Evolutionary conservation across 2,329 filamentous ascomycete genomes (phyloP), one percentile per base, ranked within the genome.

Genomic region (Alternaria sp.): DNA sequence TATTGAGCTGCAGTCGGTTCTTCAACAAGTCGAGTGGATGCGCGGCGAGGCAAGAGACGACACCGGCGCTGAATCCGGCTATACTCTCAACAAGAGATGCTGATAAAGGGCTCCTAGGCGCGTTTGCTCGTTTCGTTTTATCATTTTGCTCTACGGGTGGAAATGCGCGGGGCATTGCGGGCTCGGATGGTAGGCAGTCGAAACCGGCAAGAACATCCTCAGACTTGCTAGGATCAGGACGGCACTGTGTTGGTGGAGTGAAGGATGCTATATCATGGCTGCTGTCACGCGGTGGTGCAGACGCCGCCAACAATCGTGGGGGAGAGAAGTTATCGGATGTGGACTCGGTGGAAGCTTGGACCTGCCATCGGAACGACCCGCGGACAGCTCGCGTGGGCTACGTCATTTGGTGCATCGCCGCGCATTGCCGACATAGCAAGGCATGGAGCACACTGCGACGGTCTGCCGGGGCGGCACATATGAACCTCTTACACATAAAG

Each of bases 1-100:
- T 78, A 40, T 78, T 78, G 38, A 79, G 89, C 82, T 99, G 95
- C 76, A 99, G 89, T 66, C 95, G 91, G 63, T 94, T 98, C 85
- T 99, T 99, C 77, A 98, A 89, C 66, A 99, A 89, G 81, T 99
- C 95, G 62, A 99, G 88, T 32, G 95, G 95, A 77, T 98, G 94
- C 54, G 95, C 91, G 58, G 89, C 90, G 50, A 98, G 85, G 25
- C 95, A 98, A 54, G 94, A 91, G 70, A 93, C 86, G 58, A 93
- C 86, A 63, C 95, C 95, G 61, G 95, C 95, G 66, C 90, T 91
- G 79, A 99, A 90, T 71, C 95, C 95, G 63, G 95, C 93, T 78
- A 94, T 85, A 74, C 91, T 90, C 86, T 98, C 95, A 80, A 97
- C 87, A 75, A 92, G 80, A 71, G 91, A 92, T 80, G 92, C 88